Evolutionary conservation across 2,329 filamentous ascomycete genomes (phyloP), one percentile per base, ranked within the genome.

Genomic region (Neofusicoccum sp.): DNA sequence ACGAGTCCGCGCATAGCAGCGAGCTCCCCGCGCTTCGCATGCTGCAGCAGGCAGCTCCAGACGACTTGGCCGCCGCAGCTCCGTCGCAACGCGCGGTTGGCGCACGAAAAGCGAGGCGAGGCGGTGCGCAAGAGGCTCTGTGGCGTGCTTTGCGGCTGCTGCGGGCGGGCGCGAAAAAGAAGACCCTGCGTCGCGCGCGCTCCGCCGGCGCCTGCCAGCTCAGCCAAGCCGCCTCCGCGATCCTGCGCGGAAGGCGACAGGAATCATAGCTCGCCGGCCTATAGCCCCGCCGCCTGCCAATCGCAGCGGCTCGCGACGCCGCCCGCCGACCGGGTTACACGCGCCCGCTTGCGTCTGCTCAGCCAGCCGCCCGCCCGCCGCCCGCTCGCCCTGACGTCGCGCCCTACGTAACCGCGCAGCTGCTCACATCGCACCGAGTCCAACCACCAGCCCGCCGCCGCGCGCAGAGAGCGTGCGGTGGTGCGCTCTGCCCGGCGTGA

Each of bases 311-410:
- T 9, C 28, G 48, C 12, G 28, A 37, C 36, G 28, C 14, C 54
- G 41, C 54, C 54, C 54, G 33, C 11, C 54, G 54, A 58, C 54
- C 54, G 29, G 54, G 54, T 58, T 14, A 45, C 54, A 45, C 54
- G 36, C 14, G 39, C 41, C 39, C 31, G 54, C 16, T 12, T 45
- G 39, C 28, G 54, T 36, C 41, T 8, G 39, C 52, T 43, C 52
- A 33, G 45, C 45, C 45, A 34, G 9, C 45, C 28, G 50, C 50
- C 50, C 34, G 50, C 34, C 50, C 22, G 22, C 22, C 22, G 22
- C 22, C 29, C 37, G 22, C 11, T 4, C 52, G 12, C 39, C 39
- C 28, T 31, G 7, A 44, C 52, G 28, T 2, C 39, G 6, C 22
- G 22, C 14, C 36, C 47, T 14, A 58, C 54, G 54, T 58, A 45